Evolutionary conservation across 148 eudicot genomes (phyloP), one percentile per base, ranked within the genome.

Genomic region (Chenopodium berlandieri): DNA sequence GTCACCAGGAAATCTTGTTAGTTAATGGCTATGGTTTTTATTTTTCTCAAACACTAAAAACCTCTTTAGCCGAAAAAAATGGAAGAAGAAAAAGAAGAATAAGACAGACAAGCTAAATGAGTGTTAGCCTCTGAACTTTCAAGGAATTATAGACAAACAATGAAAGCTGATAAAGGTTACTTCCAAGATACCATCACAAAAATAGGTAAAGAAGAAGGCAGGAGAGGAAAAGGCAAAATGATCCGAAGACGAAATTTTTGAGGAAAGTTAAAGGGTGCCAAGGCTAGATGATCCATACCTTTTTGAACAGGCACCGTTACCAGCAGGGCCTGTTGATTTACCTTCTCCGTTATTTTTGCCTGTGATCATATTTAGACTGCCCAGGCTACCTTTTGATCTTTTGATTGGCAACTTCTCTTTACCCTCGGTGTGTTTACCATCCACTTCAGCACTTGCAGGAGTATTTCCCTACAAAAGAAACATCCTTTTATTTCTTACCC

Each of bases 401-500:
- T 97, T 97, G 73, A 97, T 91, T 7, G 99, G 98, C 76, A 97
- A 84, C 83, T 97, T 97, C 76, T 92, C 99, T 88, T 97, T 97
- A 73, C 87, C 98, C 86, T 94, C 99, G 66, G 93, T 85, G 56
- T 88, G 85, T 87, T 91, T 97, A 50, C 89, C 92, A 58, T 92
- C 97, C 58, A 84, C 91, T 83, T 94, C 97, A 81, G 82, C 80
- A 85, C 86, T 89, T 68, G 88, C 89, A 80, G 89, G 90, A 19
- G 89, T 86, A 82, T 90, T 91, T 20, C 89, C 92, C 99, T 97
- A 54, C 69, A 84, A 68, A 67, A 40, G 81, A 66, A 80, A 81
- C 23, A 12, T 23, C 34, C 46, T 84, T n/a, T 84, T 48, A 84
- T 64, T 48, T 77, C 44, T 72, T 19, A 75, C 65, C 20, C 8